phyloP scores from a whole-genome alignment of 768 basidiomycete genomes.

The Lyophyllum shimeji region DNA sequence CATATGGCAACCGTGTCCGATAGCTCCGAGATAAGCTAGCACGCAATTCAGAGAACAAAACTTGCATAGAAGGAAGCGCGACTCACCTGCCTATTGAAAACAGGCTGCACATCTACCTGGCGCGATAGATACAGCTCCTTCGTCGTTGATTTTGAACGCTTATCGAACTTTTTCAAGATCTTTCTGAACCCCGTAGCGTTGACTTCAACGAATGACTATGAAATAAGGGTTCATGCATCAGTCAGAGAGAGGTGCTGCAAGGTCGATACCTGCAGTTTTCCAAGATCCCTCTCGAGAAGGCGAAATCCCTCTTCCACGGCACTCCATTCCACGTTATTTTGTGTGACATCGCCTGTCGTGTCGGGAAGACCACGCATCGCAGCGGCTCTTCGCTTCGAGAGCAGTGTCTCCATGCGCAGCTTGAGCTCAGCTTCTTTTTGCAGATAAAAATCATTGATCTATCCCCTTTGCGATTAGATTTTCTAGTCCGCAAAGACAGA shows the following conservation, averaged over 20 bases:
- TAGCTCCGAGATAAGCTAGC: constrained; percentile 89
- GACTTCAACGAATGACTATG: constrained; percentile 93
- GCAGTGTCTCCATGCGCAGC: constrained; percentile 85
- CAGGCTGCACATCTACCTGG: constrained; percentile 98
- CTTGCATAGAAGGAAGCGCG: not conserved
- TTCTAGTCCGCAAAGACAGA: constrained; percentile 2
- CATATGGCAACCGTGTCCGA: constrained; percentile 89
- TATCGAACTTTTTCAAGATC: constrained; percentile 98
- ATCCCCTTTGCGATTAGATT: constrained; percentile 6
- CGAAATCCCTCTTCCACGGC: constrained; percentile 97
- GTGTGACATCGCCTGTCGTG: constrained; percentile 54
- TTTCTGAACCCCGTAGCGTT: constrained; percentile 97
- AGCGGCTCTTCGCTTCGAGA: constrained; percentile 90
- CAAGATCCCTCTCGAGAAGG: constrained; percentile 89
- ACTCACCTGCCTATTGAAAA: constrained; percentile 89
- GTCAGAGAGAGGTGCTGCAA: constrained; percentile 15
- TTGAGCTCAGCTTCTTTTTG: constrained; percentile 96
- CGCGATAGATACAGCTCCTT: constrained; percentile 95
- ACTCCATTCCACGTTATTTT: constrained; percentile 86
- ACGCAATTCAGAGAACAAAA: constrained; percentile 9
- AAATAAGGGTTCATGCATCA: constrained; percentile 20
- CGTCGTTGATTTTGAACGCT: constrained; percentile 91
- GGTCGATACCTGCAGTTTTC: constrained; percentile 81
- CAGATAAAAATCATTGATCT: constrained; percentile 98
- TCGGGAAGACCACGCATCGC: constrained; percentile 73